phyloP scores from a whole-genome alignment of 2,329 filamentous ascomycete species.

The Xylariaceae sp. region DNA sequence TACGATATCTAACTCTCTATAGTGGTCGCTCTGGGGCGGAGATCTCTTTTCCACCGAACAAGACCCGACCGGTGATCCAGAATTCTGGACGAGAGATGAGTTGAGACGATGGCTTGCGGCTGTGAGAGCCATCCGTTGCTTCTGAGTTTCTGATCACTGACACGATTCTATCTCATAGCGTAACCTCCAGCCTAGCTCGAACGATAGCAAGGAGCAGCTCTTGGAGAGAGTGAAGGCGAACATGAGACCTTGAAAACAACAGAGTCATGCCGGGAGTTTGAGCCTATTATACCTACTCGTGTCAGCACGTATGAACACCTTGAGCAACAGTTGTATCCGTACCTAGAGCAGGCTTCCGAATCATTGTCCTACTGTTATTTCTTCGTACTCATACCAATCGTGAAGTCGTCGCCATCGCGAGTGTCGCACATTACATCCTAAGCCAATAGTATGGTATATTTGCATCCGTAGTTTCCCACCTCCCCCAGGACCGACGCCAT shows the following conservation, averaged over 20 bases:
- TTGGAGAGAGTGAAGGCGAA: constrained; percentile 66
- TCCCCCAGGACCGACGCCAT: too few relatives aligned
- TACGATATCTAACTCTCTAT: neutral
- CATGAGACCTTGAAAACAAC: constrained; percentile 36
- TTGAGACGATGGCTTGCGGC: constrained; percentile 73
- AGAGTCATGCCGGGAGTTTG: neutral
- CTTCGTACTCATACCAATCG: too few relatives aligned
- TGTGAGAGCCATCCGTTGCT: constrained; percentile 49
- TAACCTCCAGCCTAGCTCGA: constrained; percentile 54
- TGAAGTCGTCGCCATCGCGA: too few relatives aligned
- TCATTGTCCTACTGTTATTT: too few relatives aligned
- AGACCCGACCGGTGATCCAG: constrained; percentile 72
- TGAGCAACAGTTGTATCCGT: too few relatives aligned
- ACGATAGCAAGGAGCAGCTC: constrained; percentile 58
- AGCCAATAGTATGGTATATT: too few relatives aligned
- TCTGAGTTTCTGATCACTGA: constrained; percentile 5
- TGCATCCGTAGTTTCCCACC: too few relatives aligned
- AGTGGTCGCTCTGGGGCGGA: constrained; percentile 77
- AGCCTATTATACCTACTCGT: neutral
- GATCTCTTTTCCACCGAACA: constrained; percentile 71
- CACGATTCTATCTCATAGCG: constrained; percentile 44
- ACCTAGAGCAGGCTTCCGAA: too few relatives aligned
- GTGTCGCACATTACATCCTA: too few relatives aligned
- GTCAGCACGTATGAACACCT: neutral
- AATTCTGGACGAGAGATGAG: constrained; percentile 72